phyloP scores from a whole-genome alignment of 2,329 filamentous ascomycete genomes.

The Bipolaris zeicola region DNA sequence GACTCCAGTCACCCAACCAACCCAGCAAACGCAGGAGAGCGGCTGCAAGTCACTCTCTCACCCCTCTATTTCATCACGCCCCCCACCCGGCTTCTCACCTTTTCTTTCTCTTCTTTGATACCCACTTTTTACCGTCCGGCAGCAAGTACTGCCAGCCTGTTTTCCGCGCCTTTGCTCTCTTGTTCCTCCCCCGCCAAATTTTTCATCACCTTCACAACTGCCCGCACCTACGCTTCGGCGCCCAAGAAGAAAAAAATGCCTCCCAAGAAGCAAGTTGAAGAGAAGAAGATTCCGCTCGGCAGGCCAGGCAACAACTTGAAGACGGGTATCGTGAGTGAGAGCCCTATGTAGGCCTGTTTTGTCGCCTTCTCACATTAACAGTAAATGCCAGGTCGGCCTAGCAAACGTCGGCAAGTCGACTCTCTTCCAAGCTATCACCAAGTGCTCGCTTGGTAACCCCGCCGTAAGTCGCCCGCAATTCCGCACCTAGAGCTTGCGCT shows the following conservation, averaged over 20 bases:
- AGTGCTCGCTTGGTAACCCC: conserved; percentile 95
- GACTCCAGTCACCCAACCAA: conserved; percentile 12
- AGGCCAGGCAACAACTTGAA: conserved; percentile 97
- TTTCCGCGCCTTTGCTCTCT: conserved; percentile 46
- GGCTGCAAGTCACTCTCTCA: conserved; percentile 17
- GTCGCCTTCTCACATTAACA: conserved; percentile 51
- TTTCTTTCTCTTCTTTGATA: conserved; percentile 58
- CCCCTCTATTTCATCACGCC: conserved; percentile 38
- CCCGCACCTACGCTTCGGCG: conserved; percentile 62
- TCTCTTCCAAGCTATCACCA: conserved; percentile 99
- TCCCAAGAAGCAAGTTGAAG: conserved; percentile 88
- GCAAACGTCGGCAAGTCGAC: conserved; percentile 99
- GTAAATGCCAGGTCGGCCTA: conserved; percentile 78
- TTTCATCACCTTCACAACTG: conserved; percentile 51
- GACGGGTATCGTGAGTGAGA: conserved; percentile 93
- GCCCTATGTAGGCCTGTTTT: conserved; percentile 42
- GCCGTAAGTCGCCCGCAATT: conserved; percentile 65
- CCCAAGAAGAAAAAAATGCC: conserved; percentile 76
- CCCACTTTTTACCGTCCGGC: conserved; percentile 57
- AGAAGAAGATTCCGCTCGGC: conserved; percentile 96
- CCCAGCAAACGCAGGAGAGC: conserved; percentile 20
- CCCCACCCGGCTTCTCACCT: conserved; percentile 49
- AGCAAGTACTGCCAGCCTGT: conserved; percentile 56
- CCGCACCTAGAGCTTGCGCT: neutral
- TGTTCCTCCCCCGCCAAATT: conserved; percentile 30